These are phyloP conservation scores for Nyctanthes arbortristis DNA, from an alignment of 257 asterid genomes.

Conservation along the genomic window DNA sequence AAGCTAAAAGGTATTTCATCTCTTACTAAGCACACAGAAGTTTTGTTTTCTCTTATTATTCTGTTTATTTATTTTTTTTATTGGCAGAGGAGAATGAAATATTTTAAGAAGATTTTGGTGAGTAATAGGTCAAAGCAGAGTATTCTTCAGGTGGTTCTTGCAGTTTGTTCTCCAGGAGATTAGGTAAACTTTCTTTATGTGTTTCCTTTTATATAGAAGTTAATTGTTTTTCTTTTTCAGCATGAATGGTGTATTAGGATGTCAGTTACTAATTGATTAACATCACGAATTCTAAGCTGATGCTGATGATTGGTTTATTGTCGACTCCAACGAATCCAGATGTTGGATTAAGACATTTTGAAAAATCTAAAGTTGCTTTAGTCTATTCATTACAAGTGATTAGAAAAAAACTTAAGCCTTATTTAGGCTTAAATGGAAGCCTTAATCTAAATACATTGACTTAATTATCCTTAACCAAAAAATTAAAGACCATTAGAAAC, in stretches of 20 bases:
- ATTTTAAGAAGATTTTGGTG: constrained; percentile 76
- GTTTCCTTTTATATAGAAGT: not conserved
- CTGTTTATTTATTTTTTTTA: constrained; percentile 8
- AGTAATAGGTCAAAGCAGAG: constrained; percentile 97
- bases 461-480: too few relatives aligned
- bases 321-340: not conserved
- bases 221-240: constrained; percentile 1
- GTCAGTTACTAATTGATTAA: not conserved
- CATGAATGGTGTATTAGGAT: not conserved
- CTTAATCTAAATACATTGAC: too few relatives aligned
- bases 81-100: constrained; percentile 30
- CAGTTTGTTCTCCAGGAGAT: constrained; percentile 93
- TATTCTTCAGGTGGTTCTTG: constrained; percentile 84
- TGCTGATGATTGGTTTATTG: not conserved
- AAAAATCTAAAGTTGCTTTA: not conserved
- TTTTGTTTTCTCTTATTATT: not conserved
- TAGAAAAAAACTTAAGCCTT: too few relatives aligned
- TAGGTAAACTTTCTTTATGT: not conserved
- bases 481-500: too few relatives aligned
- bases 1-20: constrained; percentile 70
- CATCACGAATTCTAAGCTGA: not conserved
- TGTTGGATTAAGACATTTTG: not conserved
- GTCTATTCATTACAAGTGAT: not conserved
- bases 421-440: too few relatives aligned
- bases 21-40: not conserved